phyloP scores from a whole-genome alignment of 1,284 basidiomycete genomes.

The Sanguinoderma infundibulare region DNA sequence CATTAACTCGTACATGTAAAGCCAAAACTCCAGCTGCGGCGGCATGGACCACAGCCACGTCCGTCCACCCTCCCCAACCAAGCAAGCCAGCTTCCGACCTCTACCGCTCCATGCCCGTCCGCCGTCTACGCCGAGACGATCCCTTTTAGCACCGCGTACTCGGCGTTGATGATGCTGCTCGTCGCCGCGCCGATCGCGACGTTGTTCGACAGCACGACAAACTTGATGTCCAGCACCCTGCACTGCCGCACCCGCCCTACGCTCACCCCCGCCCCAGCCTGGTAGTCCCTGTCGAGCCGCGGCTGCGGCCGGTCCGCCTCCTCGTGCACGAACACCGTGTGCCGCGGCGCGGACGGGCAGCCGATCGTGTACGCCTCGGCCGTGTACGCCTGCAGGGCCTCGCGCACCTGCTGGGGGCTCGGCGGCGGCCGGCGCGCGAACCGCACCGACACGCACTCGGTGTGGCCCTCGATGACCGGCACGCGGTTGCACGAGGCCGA shows the following conservation, averaged over 20 bases:
- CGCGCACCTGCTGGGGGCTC: constrained; percentile 85
- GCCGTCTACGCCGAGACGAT: constrained; percentile 45
- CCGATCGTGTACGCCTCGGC: constrained; percentile 82
- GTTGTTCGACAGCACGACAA: constrained; percentile 94
- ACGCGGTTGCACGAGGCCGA: constrained; percentile 66
- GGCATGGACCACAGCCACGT: neutral
- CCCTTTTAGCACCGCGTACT: constrained; percentile 89
- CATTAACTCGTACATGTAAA: constrained; percentile 27
- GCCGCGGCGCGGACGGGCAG: constrained; percentile 86
- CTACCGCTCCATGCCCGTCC: neutral
- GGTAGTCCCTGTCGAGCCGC: constrained; percentile 88
- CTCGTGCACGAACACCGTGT: constrained; percentile 92
- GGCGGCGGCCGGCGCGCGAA: constrained; percentile 87
- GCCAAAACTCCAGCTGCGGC: constrained; percentile 4
- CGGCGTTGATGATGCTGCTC: constrained; percentile 97
- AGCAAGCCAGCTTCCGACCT: neutral
- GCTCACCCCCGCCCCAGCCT: constrained; percentile 91
- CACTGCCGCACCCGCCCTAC: constrained; percentile 94
- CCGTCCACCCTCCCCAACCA: neutral
- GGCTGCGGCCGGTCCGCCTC: constrained; percentile 95
- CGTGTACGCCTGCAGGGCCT: constrained; percentile 78
- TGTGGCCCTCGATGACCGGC: constrained; percentile 91
- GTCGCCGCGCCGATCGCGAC: constrained; percentile 97
- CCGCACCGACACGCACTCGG: constrained; percentile 88
- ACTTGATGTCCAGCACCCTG: constrained; percentile 93